phyloP scores from a whole-genome alignment of 2,329 filamentous ascomycete species.

The Ophiostoma himal-ulmi region DNA sequence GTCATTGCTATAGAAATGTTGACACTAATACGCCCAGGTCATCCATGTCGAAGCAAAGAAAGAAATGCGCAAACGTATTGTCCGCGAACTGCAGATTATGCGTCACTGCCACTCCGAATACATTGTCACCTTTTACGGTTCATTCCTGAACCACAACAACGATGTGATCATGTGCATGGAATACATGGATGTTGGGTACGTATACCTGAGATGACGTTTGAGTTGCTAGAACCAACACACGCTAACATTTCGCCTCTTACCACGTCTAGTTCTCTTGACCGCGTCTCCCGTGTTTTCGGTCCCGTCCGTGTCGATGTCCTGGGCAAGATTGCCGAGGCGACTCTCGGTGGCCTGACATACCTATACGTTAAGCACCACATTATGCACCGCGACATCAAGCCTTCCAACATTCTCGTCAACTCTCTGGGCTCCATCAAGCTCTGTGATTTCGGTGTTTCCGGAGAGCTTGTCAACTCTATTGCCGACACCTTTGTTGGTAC shows the following conservation, averaged over 20 bases:
- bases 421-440: conserved; percentile 92
- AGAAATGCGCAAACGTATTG: conserved; percentile 92
- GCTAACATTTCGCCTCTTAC: conserved; percentile 14
- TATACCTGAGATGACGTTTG: background rate
- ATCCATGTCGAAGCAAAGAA: conserved; percentile 98
- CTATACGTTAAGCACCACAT: conserved; percentile 94
- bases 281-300: conserved; percentile 89
- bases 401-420: conserved; percentile 95
- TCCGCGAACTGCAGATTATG: conserved; percentile 96
- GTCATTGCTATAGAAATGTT: conserved; percentile 15
- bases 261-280: conserved; percentile 66
- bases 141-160: conserved; percentile 91
- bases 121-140: conserved; percentile 96
- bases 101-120: conserved; percentile 95
- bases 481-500: conserved; percentile 98
- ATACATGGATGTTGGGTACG: conserved; percentile 98
- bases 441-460: conserved; percentile 98
- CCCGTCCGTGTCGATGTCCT: conserved; percentile 93
- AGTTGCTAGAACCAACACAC: background rate
- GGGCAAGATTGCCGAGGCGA: conserved; percentile 95
- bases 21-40: conserved; percentile 51
- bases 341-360: conserved; percentile 87
- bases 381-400: conserved; percentile 98
- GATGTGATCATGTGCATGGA: conserved; percentile 99
- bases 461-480: conserved; percentile 94